These are phyloP conservation scores for Diutina siamensis DNA, from an alignment of 1,139 yeast genomes.

Conservation along the genomic window DNA sequence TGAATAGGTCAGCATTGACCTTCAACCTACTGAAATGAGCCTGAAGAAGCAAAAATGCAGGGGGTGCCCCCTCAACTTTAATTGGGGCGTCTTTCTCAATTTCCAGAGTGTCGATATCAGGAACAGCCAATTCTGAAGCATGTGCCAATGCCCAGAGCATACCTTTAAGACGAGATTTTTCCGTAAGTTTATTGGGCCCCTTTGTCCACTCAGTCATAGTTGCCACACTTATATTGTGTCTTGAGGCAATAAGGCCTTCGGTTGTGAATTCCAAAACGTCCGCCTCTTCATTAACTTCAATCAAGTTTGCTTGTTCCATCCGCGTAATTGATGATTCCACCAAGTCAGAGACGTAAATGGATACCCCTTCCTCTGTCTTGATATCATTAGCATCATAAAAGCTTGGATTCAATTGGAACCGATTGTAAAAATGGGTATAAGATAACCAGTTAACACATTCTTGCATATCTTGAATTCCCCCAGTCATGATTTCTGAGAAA, in stretches of 20 bases:
- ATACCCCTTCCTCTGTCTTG: conserved; percentile 49
- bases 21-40: conserved; percentile 64
- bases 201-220: conserved; percentile 47
- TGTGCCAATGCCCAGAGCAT: conserved; percentile 56
- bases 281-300: conserved; percentile 42
- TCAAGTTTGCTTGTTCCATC: conserved; percentile 45
- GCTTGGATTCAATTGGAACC: conserved; percentile 76
- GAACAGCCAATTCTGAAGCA: conserved; percentile 48
- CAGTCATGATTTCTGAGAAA: conserved; percentile 57
- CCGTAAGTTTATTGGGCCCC: conserved; percentile 27
- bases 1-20: conserved; percentile 43
- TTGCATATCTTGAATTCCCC: conserved; percentile 58
- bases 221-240: conserved; percentile 50
- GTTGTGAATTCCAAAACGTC: conserved; percentile 46
- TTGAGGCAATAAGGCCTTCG: conserved; percentile 66
- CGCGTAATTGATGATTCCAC: conserved; percentile 68
- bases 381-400: conserved; percentile 68
- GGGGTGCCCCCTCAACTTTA: neutral
- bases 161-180: conserved; percentile 46
- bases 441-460: conserved; percentile 90
- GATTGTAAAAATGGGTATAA: conserved; percentile 68
- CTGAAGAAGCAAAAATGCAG: conserved; percentile 36
- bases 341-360: conserved; percentile 72
- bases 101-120: neutral
- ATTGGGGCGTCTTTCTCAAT: neutral